Evolutionary conservation across 2,329 filamentous ascomycete genomes (phyloP).

Genomic region (Arthrobotrys sinensis): DNA sequence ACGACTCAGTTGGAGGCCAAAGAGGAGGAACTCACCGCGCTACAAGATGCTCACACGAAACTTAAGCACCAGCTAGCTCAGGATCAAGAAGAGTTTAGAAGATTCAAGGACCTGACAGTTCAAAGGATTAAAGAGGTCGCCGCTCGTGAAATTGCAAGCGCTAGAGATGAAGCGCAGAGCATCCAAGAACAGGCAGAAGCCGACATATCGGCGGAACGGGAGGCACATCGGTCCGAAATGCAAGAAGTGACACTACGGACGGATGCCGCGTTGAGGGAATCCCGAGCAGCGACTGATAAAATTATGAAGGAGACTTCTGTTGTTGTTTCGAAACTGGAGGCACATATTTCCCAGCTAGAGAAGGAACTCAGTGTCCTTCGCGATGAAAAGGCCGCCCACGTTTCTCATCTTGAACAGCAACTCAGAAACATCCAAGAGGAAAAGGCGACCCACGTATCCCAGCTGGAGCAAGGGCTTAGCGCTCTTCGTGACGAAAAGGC

Average conservation of each 20-base stretch:
- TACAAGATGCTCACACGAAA: constrained; percentile 73
- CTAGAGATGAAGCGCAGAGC: constrained; percentile 60
- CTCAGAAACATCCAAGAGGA: constrained; percentile 73
- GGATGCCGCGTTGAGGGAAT: constrained; percentile 46
- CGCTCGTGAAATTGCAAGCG: constrained; percentile 55
- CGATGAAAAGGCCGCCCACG: constrained; percentile 16
- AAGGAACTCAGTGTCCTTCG: constrained; percentile 33
- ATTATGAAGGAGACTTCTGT: constrained; percentile 46
- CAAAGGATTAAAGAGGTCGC: constrained; percentile 59
- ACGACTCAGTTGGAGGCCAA: constrained; percentile 83
- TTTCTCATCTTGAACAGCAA: constrained; percentile 67
- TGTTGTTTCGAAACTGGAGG: constrained; percentile 35
- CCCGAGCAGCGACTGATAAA: constrained; percentile 41
- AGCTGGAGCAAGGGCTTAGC: constrained; percentile 64
- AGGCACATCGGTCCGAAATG: constrained; percentile 60
- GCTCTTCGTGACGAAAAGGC: constrained; percentile 75
- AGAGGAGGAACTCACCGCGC: constrained; percentile 73
- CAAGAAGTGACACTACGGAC: constrained; percentile 57
- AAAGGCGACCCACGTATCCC: constrained; percentile 62
- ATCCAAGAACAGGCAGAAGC: constrained; percentile 62
- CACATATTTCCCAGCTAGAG: constrained; percentile 33
- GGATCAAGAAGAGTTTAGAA: constrained; percentile 63
- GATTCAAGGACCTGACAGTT: constrained; percentile 62
- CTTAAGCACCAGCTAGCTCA: constrained; percentile 71
- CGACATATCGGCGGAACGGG: constrained; percentile 57